Evolutionary conservation across 1,139 yeast species (phyloP), one percentile per base, ranked within the genome.

Genomic region (Blastobotrys indianensis): DNA sequence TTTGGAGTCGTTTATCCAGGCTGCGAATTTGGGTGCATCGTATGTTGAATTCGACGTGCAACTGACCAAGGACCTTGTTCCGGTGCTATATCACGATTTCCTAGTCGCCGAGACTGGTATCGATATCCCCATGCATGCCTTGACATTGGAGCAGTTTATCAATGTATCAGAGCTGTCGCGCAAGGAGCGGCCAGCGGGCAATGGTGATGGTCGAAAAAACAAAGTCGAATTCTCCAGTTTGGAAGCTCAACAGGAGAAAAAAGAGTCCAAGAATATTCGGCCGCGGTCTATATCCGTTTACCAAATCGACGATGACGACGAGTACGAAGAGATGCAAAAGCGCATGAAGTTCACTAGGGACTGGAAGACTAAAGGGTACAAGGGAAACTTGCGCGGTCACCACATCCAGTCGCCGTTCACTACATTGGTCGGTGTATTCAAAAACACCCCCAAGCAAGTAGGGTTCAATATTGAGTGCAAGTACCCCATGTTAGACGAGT

Each of bases 391-490:
- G 1, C 75, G 97, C 50, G 98, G 98, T 0, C 74, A 82, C 46
- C 82, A 94, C 0, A 87, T 92, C 61, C 96, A 96, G 11, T 85
- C 96, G 0, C 83, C 86, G 32, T 92, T 92, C 64, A 95, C 90
- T 4, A 88, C 97, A 0, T 72, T 92, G 53, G 83, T 79, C 56
- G 96, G 90, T 55, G 74, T 88, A 44, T 87, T 92, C 69, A 76
- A 76, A 59, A 85, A 85, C 54, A 69, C 92, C 25, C 97, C 97
- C 0, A 71, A 74, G 48, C 77, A 76, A 51, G 94, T 90, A 17
- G 98, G 98, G 0, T 90, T 92, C 69, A 92, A 92, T 61, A 87
- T 92, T 52, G 98, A 92, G 64, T 80, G 94, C 66, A 92, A 88
- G 62, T 92, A 88, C 61, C 97, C 98, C 2, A 86, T 92, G 95